Conservation (phyloP, 2,329 filamentous ascomycete genomes). For the Phaeophleospora eucalypticola region DNA sequence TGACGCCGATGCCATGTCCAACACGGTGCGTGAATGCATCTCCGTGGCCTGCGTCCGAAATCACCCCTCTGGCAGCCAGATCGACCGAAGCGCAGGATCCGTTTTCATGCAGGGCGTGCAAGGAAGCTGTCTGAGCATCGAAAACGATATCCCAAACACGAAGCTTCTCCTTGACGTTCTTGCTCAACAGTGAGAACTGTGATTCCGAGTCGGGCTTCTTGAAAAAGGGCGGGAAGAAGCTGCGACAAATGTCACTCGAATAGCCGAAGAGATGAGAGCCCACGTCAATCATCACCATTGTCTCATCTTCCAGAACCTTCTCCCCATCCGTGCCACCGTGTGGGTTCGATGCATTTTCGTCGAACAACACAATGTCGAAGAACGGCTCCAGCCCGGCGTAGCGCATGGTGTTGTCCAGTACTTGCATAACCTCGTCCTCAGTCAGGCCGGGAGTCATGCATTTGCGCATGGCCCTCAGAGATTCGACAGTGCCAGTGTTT, state of each 20-base stretch:
- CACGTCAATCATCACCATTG: conserved; percentile 60
- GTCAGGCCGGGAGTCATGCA: conserved; percentile 55
- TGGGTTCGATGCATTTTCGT: conserved; percentile 51
- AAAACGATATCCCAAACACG: conserved; percentile 58
- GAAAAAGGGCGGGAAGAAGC: conserved; percentile 48
- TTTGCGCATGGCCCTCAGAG: conserved; percentile 54
- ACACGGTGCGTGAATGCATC: conserved; percentile 58
- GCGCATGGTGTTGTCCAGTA: conserved; percentile 54
- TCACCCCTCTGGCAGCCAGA: conserved; percentile 56
- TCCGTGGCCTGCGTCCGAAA: conserved; percentile 56
- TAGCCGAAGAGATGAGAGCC: conserved; percentile 60
- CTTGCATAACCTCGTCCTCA: conserved; percentile 54
- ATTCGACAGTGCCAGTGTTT: conserved; percentile 61
- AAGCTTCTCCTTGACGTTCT: conserved; percentile 45
- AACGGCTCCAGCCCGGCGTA: conserved; percentile 55
- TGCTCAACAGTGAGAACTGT: conserved; percentile 27
- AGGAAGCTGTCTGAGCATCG: conserved; percentile 58
- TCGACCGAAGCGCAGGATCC: conserved; percentile 58
- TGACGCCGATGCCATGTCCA: conserved; percentile 63
- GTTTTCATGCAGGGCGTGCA: conserved; percentile 48
- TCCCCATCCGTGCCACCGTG: conserved; percentile 51
- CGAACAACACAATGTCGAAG: conserved; percentile 63
- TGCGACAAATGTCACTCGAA: conserved; percentile 60
- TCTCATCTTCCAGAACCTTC: conserved; percentile 51
- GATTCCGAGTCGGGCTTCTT: conserved; percentile 26